Percentiles rank a stretch among this genome's conserved stretches.
Conservation (phyloP, 257 asterid species). For the Scutellaria barbata region DNA sequence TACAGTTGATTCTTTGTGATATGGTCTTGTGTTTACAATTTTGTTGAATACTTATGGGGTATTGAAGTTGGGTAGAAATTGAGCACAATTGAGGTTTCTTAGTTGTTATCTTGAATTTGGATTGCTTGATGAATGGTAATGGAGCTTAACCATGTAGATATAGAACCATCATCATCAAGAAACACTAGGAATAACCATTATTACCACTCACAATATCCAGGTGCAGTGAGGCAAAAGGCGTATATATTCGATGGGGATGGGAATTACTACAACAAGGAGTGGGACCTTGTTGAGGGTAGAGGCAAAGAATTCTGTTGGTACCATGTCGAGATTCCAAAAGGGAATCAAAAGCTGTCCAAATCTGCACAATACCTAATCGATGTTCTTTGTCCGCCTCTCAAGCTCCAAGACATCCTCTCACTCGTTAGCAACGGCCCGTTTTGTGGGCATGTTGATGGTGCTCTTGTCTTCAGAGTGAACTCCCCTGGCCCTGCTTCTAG, state of each 20-base stretch:
- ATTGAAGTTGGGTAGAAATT: neutral
- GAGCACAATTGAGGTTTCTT: neutral
- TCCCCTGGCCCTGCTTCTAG: constrained; percentile 91
- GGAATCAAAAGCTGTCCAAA: constrained; percentile 74
- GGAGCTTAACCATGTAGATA: constrained; percentile 61
- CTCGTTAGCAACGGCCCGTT: constrained; percentile 91
- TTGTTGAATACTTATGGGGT: neutral
- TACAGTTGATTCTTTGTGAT: neutral
- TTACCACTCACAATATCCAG: constrained; percentile 46
- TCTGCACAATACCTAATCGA: constrained; percentile 82
- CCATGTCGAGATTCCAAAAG: constrained; percentile 94
- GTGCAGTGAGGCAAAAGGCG: constrained; percentile 71
- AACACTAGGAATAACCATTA: constrained; percentile 29
- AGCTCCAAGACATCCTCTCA: constrained; percentile 95
- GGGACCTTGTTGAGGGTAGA: constrained; percentile 79
- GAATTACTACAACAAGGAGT: constrained; percentile 76
- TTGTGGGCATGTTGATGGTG: constrained; percentile 92
- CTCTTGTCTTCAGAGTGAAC: constrained; percentile 92
- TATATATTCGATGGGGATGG: constrained; percentile 95
- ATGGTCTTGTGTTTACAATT: neutral
- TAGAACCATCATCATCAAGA: constrained; percentile 36
- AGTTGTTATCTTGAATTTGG: neutral
- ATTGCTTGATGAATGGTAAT: constrained; percentile 32
- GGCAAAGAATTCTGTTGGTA: constrained; percentile 98
- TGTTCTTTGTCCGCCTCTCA: constrained; percentile 86